Evolutionary conservation across 225 moss, liverwort and hornwort genomes (phyloP), one percentile per base, ranked within the genome.

Genomic region (Polytrichum formosum): DNA sequence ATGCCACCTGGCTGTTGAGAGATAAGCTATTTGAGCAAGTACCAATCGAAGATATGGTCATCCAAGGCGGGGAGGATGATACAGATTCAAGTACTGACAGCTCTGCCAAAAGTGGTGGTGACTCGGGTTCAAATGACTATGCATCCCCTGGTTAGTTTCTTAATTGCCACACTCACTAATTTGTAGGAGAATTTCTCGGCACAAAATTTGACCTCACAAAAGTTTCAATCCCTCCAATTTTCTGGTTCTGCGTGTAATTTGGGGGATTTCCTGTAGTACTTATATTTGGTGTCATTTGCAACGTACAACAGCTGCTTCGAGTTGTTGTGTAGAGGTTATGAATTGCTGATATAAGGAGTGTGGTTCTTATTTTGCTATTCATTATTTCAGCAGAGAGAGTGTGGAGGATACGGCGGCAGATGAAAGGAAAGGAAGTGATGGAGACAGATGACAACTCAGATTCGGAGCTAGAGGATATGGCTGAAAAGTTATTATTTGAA

Each of bases 31-130:
- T 83, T 20, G 68, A 81, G 54, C 81, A 81, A 70, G 80, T 72
- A 27, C 78, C 79, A 68, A 79, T 96, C 59, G 93, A 92, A 75
- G 85, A 87, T 54, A 87, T 89, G 92, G 77, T 70, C 63, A 65
- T 79, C 18, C 75, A 77, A 29, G 90, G 78, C 59, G 79, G 67
- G 67, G 90, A 85, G 63, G 70, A 88, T 60, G 83, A 87, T 62
- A 78, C 72, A 46, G 67, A 73, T 58, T 64, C 56, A 72, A 67
- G 61, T 53, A 59, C 76, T 61, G 84, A 70, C 28, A 74, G 69
- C 69, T 77, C 54, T 61, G 75, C 76, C 31, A 16, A 46, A 46
- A 82, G 78, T 61, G 83, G 72, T 63, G 70, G 78, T 63, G 84
- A 80, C 56, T 77, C 78, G 23, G 80, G 72, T 79, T 74, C 67